Percentiles rank a stretch among this genome's conserved stretches.
Evolutionary conservation across 345 rosid genomes (phyloP).

Genomic region (Citrus cavaleriei): DNA sequence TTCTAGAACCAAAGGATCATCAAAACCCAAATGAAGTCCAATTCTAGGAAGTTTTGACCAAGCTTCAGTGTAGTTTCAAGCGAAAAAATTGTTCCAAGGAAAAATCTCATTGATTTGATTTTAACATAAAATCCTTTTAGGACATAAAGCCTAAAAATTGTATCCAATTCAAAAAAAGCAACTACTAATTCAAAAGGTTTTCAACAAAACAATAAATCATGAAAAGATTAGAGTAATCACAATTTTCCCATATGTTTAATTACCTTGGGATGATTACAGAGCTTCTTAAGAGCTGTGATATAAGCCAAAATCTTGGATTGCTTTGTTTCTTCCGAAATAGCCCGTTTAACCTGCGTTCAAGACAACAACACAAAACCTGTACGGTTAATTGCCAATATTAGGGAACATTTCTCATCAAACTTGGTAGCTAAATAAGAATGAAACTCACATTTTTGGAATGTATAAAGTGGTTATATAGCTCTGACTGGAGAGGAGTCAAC

Average conservation of each 20-base stretch:
- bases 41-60: neutral
- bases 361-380: conserved; percentile 9
- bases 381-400: neutral
- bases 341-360: conserved; percentile 69
- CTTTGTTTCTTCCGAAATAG: conserved; percentile 73
- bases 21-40: neutral
- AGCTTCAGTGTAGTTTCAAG: neutral
- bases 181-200: neutral
- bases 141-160: neutral
- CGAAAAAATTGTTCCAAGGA: neutral
- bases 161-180: neutral
- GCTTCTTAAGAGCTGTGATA: conserved; percentile 98
- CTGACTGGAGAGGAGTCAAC: conserved; percentile 88
- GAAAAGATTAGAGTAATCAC: neutral
- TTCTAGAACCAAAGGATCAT: neutral
- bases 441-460: conserved; percentile 88
- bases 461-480: conserved; percentile 84
- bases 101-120: neutral
- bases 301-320: conserved; percentile 92
- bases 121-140: neutral
- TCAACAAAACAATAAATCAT: neutral
- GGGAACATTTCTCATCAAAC: neutral
- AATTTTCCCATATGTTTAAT: neutral
- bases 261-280: conserved; percentile 99
- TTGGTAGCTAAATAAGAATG: conserved; percentile 12